Base-by-base conservation (phyloP, 176 grass and related monocot species). In the Neostapfia colusana region DNA sequence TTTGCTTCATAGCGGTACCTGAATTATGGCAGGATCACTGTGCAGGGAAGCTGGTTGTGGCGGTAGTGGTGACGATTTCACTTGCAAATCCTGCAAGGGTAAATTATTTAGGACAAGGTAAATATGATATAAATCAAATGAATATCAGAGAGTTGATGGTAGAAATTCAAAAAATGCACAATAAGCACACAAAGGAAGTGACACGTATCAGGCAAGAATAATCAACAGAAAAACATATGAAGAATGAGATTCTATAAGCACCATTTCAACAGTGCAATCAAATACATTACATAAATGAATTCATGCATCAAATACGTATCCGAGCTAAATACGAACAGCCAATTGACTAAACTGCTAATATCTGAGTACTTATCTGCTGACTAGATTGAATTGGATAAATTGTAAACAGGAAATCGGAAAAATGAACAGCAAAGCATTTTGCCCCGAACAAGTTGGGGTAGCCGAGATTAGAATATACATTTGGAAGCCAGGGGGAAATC, bases 11-110 rank as follows among this genome's bases (percentile, higher is more conserved):
- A 23, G 34, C 0, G 6, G 53, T 83, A 96, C 89, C 93, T 96
- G 89, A 42, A 92, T 96, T 87, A 96, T 92, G 74, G 93, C 86
- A 78, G 93, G 93, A 79, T 96, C 93, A 38, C 88, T 92, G 67
- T 92, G 79, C 74, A 87, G 58, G 70, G 87, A 56, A 78, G 87
- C 65, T 70, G 84, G 67, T 69, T 87, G 78, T 11, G 86, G 82
- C 40, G 50, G 67, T 2, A 79, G 91, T 12, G 88, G 88, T 18
- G 88, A 90, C 8, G 91, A 93, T 58, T 93, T 93, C 57, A 93
- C 91, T 88, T 93, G 91, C 78, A 93, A 86, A 72, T 93, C 91
- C 91, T 93, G 80, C 43, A 85, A n/a, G 54, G 81, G 8, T 14
- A 58, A 77, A 83, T 42, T 39, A 67, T 78, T 58, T 67, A 56